Conservation (phyloP, 1,284 basidiomycete species). For the Pascua guehoae region DNA sequence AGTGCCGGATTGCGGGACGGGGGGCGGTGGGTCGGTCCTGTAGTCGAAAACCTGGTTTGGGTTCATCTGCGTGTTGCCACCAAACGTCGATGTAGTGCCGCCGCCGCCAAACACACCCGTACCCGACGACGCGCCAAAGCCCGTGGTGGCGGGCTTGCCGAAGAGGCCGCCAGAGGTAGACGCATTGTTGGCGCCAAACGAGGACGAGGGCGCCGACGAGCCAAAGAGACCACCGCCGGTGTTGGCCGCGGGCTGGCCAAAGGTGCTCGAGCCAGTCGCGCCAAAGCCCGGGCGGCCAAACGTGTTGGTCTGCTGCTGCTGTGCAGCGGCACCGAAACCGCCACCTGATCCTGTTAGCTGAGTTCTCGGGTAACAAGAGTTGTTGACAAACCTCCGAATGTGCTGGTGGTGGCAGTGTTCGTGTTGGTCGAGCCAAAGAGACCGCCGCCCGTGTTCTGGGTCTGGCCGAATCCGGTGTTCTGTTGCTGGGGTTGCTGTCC, state of each 20-base stretch:
- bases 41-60: constrained; percentile 30
- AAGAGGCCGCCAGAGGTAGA: constrained; percentile 28
- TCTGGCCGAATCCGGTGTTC: constrained; percentile 39
- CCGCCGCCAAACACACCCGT: constrained; percentile 21
- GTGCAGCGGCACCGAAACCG: constrained; percentile 6
- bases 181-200: constrained; percentile 31
- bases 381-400: constrained; percentile 3
- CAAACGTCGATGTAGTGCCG: background rate
- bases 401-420: constrained; percentile 15
- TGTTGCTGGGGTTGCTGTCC: constrained; percentile 52
- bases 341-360: constrained; percentile 3
- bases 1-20: constrained; percentile 38
- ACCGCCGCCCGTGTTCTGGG: constrained; percentile 59
- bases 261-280: constrained; percentile 36
- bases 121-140: constrained; percentile 20
- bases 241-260: constrained; percentile 56
- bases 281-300: constrained; percentile 36
- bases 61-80: constrained; percentile 1
- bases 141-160: constrained; percentile 19
- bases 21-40: constrained; percentile 21
- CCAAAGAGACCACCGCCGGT: constrained; percentile 53
- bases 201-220: constrained; percentile 33
- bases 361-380: background rate
- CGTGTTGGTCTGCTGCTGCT: constrained; percentile 19
- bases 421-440: constrained; percentile 35